Evolutionary conservation across 257 asterid species (phyloP).

Genomic region (Salvia miltiorrhiza): DNA sequence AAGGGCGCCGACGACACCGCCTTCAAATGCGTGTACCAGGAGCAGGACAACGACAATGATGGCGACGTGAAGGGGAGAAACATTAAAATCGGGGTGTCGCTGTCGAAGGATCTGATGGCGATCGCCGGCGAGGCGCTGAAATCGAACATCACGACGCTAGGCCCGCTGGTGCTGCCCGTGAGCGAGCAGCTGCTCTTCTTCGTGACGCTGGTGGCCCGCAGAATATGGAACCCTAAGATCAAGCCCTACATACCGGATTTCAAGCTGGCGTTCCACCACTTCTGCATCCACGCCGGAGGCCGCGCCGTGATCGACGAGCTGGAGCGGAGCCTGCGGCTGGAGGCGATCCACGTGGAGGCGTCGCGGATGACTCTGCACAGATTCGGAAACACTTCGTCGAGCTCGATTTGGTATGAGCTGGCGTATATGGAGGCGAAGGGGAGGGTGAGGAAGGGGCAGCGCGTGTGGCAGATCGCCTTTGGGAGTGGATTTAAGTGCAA

Average conservation of each 20-base stretch:
- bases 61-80: not conserved
- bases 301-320: slow-evolving; percentile 39
- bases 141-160: slow-evolving; percentile 31
- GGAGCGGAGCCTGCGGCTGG: slow-evolving; percentile 31
- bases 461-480: slow-evolving; percentile 42
- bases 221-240: slow-evolving; percentile 11
- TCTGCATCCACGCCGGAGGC: slow-evolving; percentile 45
- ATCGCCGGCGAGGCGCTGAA: slow-evolving; percentile 32
- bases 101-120: slow-evolving; percentile 30
- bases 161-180: slow-evolving; percentile 34
- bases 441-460: slow-evolving; percentile 29
- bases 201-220: slow-evolving; percentile 17
- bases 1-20: slow-evolving; percentile 23
- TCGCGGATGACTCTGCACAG: slow-evolving; percentile 42
- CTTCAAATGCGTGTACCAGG: slow-evolving; percentile 33
- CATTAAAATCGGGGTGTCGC: slow-evolving; percentile 24
- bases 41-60: slow-evolving; percentile 22
- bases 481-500: slow-evolving; percentile 44
- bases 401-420: slow-evolving; percentile 37
- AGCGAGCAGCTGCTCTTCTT: slow-evolving; percentile 28
- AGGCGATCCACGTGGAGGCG: slow-evolving; percentile 30
- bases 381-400: slow-evolving; percentile 40
- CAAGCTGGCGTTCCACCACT: slow-evolving; percentile 34
- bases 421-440: slow-evolving; percentile 36
- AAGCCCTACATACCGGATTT: slow-evolving; percentile 37